phyloP scores from a whole-genome alignment of 2,329 filamentous ascomycete species.

The Xylaria sp. region DNA sequence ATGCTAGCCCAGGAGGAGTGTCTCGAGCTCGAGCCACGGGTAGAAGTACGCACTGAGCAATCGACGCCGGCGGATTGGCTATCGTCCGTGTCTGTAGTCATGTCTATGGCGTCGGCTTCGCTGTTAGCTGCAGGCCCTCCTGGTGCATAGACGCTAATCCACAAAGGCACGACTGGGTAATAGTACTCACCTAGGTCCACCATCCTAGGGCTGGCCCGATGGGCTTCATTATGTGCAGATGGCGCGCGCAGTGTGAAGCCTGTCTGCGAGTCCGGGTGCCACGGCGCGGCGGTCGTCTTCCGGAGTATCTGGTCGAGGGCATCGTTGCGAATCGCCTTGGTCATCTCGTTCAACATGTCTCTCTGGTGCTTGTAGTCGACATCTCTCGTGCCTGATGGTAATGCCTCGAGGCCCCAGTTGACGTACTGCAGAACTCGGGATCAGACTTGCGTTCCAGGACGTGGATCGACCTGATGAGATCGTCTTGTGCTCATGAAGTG shows the following conservation, averaged over 20 bases:
- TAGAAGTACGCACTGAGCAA: not conserved
- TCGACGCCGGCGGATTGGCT: conserved; percentile 1
- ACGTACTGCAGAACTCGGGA: conserved; percentile 43
- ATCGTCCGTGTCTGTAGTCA: conserved; percentile 19
- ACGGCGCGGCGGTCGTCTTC: conserved; percentile 22
- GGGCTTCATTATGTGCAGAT: not conserved
- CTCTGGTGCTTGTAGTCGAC: conserved; percentile 38
- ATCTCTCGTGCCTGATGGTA: conserved; percentile 34
- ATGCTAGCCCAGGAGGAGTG: conserved; percentile 19
- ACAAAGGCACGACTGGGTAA: not conserved
- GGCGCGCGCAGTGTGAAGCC: conserved; percentile 39
- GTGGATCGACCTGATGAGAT: not conserved
- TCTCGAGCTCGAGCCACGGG: conserved; percentile 5
- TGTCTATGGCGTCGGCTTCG: not conserved
- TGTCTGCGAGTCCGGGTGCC: conserved; percentile 44
- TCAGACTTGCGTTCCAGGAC: not conserved
- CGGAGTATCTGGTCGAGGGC: conserved; percentile 42
- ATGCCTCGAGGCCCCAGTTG: conserved; percentile 53
- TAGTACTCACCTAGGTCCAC: conserved; percentile 23
- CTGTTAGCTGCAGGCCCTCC: not conserved
- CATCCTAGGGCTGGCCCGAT: not conserved
- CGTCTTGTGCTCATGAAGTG: not conserved
- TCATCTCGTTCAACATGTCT: conserved; percentile 44
- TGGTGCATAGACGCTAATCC: too few relatives aligned
- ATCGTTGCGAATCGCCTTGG: conserved; percentile 41